phyloP scores from a whole-genome alignment of 2,329 filamentous ascomycete genomes.

The Cadophora sp. region DNA sequence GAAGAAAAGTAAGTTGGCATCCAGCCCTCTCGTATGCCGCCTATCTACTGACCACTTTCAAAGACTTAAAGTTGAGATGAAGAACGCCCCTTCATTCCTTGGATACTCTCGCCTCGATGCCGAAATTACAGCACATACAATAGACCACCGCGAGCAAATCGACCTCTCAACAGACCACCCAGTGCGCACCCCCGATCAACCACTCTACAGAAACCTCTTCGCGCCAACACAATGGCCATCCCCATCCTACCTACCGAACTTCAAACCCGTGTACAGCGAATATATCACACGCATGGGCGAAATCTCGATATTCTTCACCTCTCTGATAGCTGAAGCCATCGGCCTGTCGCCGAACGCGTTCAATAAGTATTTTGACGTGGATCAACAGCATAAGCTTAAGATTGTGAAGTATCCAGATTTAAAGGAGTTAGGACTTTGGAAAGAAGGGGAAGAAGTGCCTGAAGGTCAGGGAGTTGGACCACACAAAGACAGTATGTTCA shows the following conservation, averaged over 20 bases:
- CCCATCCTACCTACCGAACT: constrained; percentile 64
- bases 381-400: constrained; percentile 84
- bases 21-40: neutral
- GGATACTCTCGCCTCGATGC: constrained; percentile 71
- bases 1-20: constrained; percentile 70
- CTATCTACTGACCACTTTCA: neutral
- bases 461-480: constrained; percentile 72
- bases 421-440: constrained; percentile 58
- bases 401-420: constrained; percentile 86
- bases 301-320: constrained; percentile 77
- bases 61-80: constrained; percentile 74
- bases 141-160: constrained; percentile 86
- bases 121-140: constrained; percentile 74
- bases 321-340: constrained; percentile 84
- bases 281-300: constrained; percentile 80
- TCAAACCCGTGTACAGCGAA: constrained; percentile 71
- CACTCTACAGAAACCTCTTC: constrained; percentile 76
- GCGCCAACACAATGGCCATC: constrained; percentile 85
- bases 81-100: constrained; percentile 74
- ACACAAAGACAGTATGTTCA: constrained; percentile 86
- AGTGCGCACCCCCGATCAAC: constrained; percentile 65
- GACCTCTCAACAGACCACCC: constrained; percentile 84
- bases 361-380: constrained; percentile 75
- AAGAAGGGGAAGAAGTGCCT: constrained; percentile 41
- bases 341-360: constrained; percentile 73